Evolutionary conservation across 768 basidiomycete genomes (phyloP).

Genomic region (Tricholoma hemisulphureum): DNA sequence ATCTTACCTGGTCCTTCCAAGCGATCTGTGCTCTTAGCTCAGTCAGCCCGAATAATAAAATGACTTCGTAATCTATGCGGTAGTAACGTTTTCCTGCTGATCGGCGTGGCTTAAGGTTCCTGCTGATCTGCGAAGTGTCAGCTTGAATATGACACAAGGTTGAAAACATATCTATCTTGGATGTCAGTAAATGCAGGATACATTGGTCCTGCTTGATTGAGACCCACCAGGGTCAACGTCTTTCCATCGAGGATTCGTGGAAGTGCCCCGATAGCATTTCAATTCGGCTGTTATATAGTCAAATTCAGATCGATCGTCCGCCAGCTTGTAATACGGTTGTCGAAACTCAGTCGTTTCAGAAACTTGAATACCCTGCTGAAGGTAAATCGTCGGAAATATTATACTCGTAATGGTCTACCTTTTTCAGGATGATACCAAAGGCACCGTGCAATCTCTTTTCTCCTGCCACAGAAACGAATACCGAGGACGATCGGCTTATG

Average conservation of each 20-base stretch:
- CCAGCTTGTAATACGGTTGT: conserved; percentile 1
- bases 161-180: neutral
- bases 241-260: neutral
- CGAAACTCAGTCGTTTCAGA: conserved; percentile 13
- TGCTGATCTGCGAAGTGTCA: neutral
- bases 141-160: neutral
- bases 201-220: neutral
- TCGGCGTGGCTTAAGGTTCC: neutral
- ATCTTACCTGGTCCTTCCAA: conserved; percentile 47
- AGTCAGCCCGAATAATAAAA: conserved; percentile 51
- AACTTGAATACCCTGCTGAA: conserved; percentile 8
- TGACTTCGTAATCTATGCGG: conserved; percentile 36
- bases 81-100: conserved; percentile 22
- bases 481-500: neutral
- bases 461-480: neutral
- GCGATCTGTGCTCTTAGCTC: conserved; percentile 51
- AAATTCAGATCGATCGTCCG: neutral
- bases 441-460: neutral
- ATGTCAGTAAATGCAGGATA: too few species aligned
- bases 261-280: neutral
- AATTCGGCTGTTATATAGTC: neutral
- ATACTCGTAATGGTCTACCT: neutral
- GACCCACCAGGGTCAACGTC: neutral
- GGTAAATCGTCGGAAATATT: neutral
- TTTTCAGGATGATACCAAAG: conserved; percentile 1